phyloP scores from a whole-genome alignment of 2,329 filamentous ascomycete genomes.

The Calonectria multiphialidica region DNA sequence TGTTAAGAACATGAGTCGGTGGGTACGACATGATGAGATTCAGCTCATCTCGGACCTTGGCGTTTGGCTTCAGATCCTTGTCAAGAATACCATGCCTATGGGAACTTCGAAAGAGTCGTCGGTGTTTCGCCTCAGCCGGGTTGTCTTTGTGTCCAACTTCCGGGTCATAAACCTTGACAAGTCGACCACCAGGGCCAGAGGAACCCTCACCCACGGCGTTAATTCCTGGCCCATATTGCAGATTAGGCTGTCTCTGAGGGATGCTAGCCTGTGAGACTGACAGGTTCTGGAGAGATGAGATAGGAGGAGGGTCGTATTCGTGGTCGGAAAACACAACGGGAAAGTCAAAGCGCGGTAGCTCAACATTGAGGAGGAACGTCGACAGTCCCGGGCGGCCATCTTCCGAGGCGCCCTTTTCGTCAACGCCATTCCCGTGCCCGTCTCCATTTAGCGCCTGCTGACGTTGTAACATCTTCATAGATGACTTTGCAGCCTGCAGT shows the following conservation, averaged over 20 bases:
- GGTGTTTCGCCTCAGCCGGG: constrained; percentile 94
- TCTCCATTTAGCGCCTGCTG: constrained; percentile 58
- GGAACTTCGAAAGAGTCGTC: constrained; percentile 90
- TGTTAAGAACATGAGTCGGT: constrained; percentile 86
- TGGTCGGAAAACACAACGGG: constrained; percentile 95
- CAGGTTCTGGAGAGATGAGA: constrained; percentile 78
- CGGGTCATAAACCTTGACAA: constrained; percentile 92
- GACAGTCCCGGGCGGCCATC: constrained; percentile 63
- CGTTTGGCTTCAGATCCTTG: constrained; percentile 94
- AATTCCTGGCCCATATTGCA: constrained; percentile 91
- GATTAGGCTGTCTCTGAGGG: constrained; percentile 85
- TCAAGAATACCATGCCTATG: constrained; percentile 93
- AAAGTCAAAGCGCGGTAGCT: constrained; percentile 95
- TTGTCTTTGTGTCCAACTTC: constrained; percentile 92
- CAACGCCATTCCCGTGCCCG: constrained; percentile 40
- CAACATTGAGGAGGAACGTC: constrained; percentile 87
- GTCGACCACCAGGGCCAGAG: constrained; percentile 64
- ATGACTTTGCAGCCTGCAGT: constrained; percentile 72
- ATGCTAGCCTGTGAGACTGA: constrained; percentile 73
- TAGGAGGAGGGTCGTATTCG: constrained; percentile 87
- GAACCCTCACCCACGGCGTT: constrained; percentile 71
- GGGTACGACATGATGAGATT: constrained; percentile 93
- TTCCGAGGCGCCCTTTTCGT: constrained; percentile 44
- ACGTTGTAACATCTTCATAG: constrained; percentile 69
- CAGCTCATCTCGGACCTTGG: constrained; percentile 93